Evolutionary conservation across 176 grass and related monocot species (phyloP), one percentile per base, ranked within the genome.

Genomic region (Saccharum officinarum): DNA sequence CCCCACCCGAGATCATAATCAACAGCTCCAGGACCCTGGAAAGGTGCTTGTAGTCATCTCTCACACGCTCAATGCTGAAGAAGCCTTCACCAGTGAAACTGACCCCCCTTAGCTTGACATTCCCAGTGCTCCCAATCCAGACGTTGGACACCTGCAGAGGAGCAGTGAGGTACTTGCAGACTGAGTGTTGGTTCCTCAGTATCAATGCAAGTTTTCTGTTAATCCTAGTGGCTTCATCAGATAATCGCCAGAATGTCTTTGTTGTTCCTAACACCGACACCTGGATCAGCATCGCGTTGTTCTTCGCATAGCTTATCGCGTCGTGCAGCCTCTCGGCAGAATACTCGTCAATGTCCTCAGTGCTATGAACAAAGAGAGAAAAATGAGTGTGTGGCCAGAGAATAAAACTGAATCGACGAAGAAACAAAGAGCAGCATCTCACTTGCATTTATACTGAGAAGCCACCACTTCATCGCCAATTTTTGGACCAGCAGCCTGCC

Each of bases 201-300:
- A 74, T 74, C 45, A 74, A 33, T 20, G 71, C 25, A 50, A 74
- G 71, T 16, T 74, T 74, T 26, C 71, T 50, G 71, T 44, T 74
- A 6, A 74, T 74, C 45, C 45, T 50, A 46, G 44, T 74, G 1
- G 71, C 26, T 15, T 74, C 10, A 0, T 76, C 73, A 5, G 73
- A 76, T 54, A 76, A 36, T 54, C 73, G 47, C 73, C 73, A 76
- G 73, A 55, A 76, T 55, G 25, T 76, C 8, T 18, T 75, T 4
- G 0, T 55, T 36, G 73, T 55, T 55, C 73, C 73, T 36, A 55
- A 0, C 47, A 76, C 47, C 16, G 1, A 3, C 25, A 76, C 73
- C 16, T 55, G 46, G 70, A 73, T 73, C 70, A 73, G 40, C 69
- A 72, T 72, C 6, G 20, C 5, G 10, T 46, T 72, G 40, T 5